Evolutionary conservation across 176 grass and related monocot species (phyloP).

Genomic region (Zizania latifolia): DNA sequence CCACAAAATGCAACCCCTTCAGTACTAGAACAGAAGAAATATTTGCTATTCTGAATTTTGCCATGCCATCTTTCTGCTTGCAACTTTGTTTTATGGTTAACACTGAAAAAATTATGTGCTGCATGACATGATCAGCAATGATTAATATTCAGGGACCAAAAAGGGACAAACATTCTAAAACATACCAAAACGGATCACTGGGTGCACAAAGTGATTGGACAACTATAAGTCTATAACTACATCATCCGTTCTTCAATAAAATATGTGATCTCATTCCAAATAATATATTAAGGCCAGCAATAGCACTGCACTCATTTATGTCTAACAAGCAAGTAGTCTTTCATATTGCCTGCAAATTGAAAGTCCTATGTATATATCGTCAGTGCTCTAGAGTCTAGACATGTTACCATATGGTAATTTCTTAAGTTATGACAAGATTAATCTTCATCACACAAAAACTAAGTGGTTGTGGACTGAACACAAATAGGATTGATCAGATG

Average conservation of each 20-base stretch:
- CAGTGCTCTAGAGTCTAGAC: background rate
- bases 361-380: background rate
- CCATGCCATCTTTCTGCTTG: background rate
- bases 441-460: background rate
- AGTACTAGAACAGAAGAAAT: background rate
- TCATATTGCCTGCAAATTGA: background rate
- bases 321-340: background rate
- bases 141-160: background rate
- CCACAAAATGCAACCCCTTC: background rate
- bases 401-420: background rate
- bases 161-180: background rate
- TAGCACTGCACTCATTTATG: background rate
- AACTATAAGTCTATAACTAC: background rate
- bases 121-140: background rate
- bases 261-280: background rate
- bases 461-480: background rate
- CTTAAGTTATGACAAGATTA: background rate
- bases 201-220: background rate
- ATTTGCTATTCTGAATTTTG: background rate
- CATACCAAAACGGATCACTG: background rate
- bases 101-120: background rate
- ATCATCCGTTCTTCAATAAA: background rate
- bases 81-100: background rate
- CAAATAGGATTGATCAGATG: background rate
- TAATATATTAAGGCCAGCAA: background rate